Base-by-base conservation (phyloP, 257 asterid species). In the Ligustrum vulgare region DNA sequence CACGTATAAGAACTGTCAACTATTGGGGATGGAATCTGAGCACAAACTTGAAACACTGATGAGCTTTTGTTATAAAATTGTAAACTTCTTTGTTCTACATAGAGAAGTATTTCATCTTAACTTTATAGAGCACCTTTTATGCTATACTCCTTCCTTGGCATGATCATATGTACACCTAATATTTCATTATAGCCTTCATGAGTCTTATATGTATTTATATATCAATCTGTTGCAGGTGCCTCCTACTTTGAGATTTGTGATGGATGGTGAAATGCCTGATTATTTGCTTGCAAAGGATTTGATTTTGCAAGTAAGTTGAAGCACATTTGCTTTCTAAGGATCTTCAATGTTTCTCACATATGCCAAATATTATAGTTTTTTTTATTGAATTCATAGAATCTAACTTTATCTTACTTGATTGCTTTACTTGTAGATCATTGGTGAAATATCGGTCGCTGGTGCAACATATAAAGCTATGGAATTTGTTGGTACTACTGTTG, bases 401-500 rank as follows among this genome's bases (percentile, higher is more conserved):
- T n/a, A n/a, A n/a, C n/a, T n/a, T n/a, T n/a, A n/a, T n/a, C n/a
- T n/a, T n/a, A n/a, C n/a, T n/a, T n/a, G n/a, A n/a, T n/a, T n/a
- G n/a, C n/a, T n/a, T n/a, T n/a, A n/a, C n/a, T n/a, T n/a, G 88
- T 82, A 95, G 99, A 95, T 93, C 80, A 95, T 95, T 78, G 99
- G 99, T 75, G 98, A 95, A 82, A 93, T 95, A 72, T 95, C 99
- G 13, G 99, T 95, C 75, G 87, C 99, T 80, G 99, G 99, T 85
- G 98, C 98, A 51, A 95, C 97, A 68, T 95, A 95, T 70, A 93
- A 93, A 82, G 94, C 98, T 83, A 95, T 95, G 99, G 98, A 95
- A 80, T 95, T 95, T 83, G 90, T 95, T 49, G 99, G 99, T 54
- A 68, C 90, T 43, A 85, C 99, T 49, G 92, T 95, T 80, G 99